Evolutionary conservation across 2,329 filamentous ascomycete species (phyloP).

Genomic region (Fulvia fulva): DNA sequence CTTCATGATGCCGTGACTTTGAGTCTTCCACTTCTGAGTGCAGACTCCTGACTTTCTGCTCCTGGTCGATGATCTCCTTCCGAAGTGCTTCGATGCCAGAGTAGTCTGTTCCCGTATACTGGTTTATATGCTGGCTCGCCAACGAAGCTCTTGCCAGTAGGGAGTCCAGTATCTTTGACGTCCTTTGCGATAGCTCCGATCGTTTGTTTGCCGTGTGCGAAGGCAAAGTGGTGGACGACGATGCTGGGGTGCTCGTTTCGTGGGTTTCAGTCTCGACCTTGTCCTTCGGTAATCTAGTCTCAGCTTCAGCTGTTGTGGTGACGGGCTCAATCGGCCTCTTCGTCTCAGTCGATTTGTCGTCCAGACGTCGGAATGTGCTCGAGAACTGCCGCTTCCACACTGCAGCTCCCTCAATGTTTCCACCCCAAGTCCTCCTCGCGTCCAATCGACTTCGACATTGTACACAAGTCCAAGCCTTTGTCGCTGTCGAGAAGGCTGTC

Average conservation of each 20-base stretch:
- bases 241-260: slow-evolving; percentile 7
- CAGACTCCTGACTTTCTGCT: slow-evolving; percentile 55
- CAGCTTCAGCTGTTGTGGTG: slow-evolving; percentile 3
- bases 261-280: slow-evolving; percentile 2
- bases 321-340: slow-evolving; percentile 7
- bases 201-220: slow-evolving; percentile 52
- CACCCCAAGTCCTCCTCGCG: neutral
- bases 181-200: slow-evolving; percentile 56
- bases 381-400: slow-evolving; percentile 14
- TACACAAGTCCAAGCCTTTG: slow-evolving; percentile 20
- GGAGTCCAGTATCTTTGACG: slow-evolving; percentile 79
- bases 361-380: slow-evolving; percentile 8
- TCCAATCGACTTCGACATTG: slow-evolving; percentile 16
- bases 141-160: slow-evolving; percentile 79
- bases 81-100: slow-evolving; percentile 85
- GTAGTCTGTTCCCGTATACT: slow-evolving; percentile 82
- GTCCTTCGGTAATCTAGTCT: neutral
- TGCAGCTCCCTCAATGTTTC: neutral
- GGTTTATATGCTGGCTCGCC: slow-evolving; percentile 85
- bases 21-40: slow-evolving; percentile 65
- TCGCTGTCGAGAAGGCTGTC: neutral
- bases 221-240: slow-evolving; percentile 40
- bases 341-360: slow-evolving; percentile 7
- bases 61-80: slow-evolving; percentile 66
- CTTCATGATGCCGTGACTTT: slow-evolving; percentile 74